Evolutionary conservation across 345 rosid genomes (phyloP), one percentile per base, ranked within the genome.

Genomic region (Pistacia atlantica): DNA sequence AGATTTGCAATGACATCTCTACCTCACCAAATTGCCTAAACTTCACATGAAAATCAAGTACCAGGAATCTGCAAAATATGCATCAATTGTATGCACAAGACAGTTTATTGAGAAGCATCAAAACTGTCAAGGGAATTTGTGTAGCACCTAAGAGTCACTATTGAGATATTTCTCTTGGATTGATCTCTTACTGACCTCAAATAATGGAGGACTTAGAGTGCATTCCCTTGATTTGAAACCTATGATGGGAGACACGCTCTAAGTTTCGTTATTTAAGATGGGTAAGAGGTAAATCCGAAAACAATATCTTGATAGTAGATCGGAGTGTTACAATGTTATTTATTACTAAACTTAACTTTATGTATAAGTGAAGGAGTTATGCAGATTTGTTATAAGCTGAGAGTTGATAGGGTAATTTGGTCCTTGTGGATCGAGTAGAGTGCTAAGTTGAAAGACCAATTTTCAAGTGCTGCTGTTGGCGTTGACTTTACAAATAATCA

Each of bases 401-500:
- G 17, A 38, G 3, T 31, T n/a, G 14, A 20, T 17, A 51, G 83
- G 83, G 33, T 20, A 80, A 72, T 38, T 52, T 65, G 66, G 80
- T 76, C 72, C 28, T 71, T 76, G n/a, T 5, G 42, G 4, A 22
- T 22, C 61, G 11, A 1, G 42, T 70, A 25, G 76, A 71, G 76
- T 65, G 69, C 68, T 57, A 22, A 25, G 8, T 58, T 63, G 74
- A 64, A 80, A 22, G 25, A 57, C 37, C 13, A 28, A 57, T 71
- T 14, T 75, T 12, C 22, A 71, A 48, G 42, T 12, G n/a, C 51
- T 57, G 10, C 52, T 72, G 65, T 58, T 11, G 75, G 58, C 10
- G 77, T 80, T 80, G 80, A 80, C 83, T 67, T 76, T 59, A 3
- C n/a, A 37, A 31, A 42, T 35, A 17, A 55, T 25, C 57, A 17